Conservation (phyloP, 805 yeast genomes). For the Metschnikowia henanensis region DNA sequence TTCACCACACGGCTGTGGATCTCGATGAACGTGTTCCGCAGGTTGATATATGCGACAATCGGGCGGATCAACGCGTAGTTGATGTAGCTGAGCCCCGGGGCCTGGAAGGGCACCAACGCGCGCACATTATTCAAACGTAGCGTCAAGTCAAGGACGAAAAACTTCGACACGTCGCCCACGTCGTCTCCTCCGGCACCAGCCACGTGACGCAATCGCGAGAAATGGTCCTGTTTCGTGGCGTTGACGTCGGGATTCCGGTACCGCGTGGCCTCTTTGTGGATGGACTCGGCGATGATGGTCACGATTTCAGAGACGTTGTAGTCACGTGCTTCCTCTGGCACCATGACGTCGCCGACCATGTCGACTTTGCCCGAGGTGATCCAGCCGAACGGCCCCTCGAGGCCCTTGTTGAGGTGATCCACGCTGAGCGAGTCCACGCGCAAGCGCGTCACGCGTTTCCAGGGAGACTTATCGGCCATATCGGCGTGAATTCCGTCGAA, state of each 20-base stretch:
- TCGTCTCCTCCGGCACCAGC: conserved; percentile 15
- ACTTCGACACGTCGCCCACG: conserved; percentile 44
- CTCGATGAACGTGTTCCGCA: conserved; percentile 86
- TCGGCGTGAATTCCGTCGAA: conserved; percentile 23
- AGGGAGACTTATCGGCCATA: conserved; percentile 29
- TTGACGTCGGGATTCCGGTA: conserved; percentile 34
- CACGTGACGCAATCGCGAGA: conserved; percentile 22
- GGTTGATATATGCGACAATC: conserved; percentile 92
- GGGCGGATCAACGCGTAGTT: conserved; percentile 93
- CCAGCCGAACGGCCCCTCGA: conserved; percentile 98
- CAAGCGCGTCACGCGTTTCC: conserved; percentile 70
- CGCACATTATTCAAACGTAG: conserved; percentile 81
- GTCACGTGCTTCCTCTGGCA: conserved; percentile 64
- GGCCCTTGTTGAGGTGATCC: conserved; percentile 88
- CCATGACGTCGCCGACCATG: conserved; percentile 86
- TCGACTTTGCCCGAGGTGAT: conserved; percentile 90
- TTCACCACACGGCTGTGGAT: conserved; percentile 81
- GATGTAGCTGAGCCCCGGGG: conserved; percentile 85
- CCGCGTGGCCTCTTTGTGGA: conserved; percentile 50
- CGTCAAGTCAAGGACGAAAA: conserved; percentile 76
- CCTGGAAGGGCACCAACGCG: conserved; percentile 85
- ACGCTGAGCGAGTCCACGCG: conserved; percentile 83
- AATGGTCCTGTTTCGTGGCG: conserved; percentile 31
- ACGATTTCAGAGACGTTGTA: conserved; percentile 49
- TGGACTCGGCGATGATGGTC: conserved; percentile 44